Base-by-base conservation (phyloP, 148 eudicot species). In the Euryodendron excelsum region DNA sequence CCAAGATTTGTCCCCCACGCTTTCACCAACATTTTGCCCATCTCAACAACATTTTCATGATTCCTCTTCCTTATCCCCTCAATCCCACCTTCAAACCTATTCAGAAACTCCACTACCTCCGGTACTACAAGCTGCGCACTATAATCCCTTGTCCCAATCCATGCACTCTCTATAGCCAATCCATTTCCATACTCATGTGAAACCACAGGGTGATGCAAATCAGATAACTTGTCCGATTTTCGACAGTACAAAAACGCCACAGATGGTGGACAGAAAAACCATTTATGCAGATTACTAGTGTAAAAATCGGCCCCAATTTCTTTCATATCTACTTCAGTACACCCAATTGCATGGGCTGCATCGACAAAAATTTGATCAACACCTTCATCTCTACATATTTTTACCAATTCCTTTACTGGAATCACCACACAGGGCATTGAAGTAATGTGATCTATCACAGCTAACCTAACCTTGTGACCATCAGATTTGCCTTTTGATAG, bases 371-470 rank as follows among this genome's bases (percentile, higher is more conserved):
- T 82, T 48, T 85, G 83, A 78, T 95, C 98, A 79, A 95, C 98
- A 1, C 96, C 96, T 67, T 90, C 97, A 0, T 87, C 90, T 70
- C 97, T 82, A 78, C 98, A 95, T 76, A 95, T 90, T 52, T 68
- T 60, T n/a, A 95, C 98, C 74, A 95, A 81, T 11, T 93, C 91
- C 41, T 88, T 89, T 0, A 95, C 93, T 37, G 97, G 98, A 55
- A 95, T 81, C 47, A 91, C 86, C 27, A 95, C 96, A 74, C 89
- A 73, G n/a, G 98, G 98, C 98, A 95, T 91, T 0, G 97, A 93
- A 44, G 97, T 95, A 76, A 95, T 90, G 72, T 95, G 98, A 86
- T 95, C 98, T 80, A 95, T 93, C 17, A 95, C 91, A 73, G 98
- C 98, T 11, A 95, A 82, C 83, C 96, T 82, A 76, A 95, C 93